Percentiles rank a stretch among this genome's conserved stretches.
These are phyloP conservation scores for Xylariaceae sp. DNA, from an alignment of 2,329 filamentous ascomycete genomes.

Conservation along the genomic window DNA sequence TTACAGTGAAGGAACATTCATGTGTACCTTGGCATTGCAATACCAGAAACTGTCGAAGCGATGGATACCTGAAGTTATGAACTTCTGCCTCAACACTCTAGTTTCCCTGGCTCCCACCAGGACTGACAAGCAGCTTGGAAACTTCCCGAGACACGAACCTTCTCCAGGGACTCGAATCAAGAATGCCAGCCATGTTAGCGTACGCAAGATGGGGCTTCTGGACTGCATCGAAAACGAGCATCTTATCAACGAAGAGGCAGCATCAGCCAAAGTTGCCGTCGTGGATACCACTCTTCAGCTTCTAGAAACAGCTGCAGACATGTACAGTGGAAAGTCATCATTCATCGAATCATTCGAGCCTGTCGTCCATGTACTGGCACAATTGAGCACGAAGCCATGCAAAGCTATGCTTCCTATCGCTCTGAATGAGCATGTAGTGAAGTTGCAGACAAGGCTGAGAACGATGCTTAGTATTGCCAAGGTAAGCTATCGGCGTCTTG, in stretches of 20 bases:
- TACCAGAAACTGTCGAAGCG: constrained; percentile 80
- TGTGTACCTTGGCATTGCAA: constrained; percentile 70
- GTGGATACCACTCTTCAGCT: constrained; percentile 57
- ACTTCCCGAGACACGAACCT: constrained; percentile 56
- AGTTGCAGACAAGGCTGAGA: constrained; percentile 38
- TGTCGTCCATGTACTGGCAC: constrained; percentile 47
- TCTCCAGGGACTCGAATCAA: constrained; percentile 42
- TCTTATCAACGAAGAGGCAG: constrained; percentile 24
- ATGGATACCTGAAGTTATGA: constrained; percentile 82
- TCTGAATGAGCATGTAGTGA: constrained; percentile 33
- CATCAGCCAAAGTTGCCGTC: constrained; percentile 43
- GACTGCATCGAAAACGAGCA: constrained; percentile 41
- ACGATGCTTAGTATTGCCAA: constrained; percentile 53
- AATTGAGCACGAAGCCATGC: constrained; percentile 49
- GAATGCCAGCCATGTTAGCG: constrained; percentile 29
- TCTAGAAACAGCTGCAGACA: constrained; percentile 58
- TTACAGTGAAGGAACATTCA: constrained; percentile 65
- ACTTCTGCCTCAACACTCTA: constrained; percentile 71
- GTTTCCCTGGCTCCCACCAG: constrained; percentile 55
- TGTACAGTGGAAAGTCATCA: constrained; percentile 66
- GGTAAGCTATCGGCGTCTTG: background rate
- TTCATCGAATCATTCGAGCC: constrained; percentile 76
- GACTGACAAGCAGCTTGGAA: constrained; percentile 35
- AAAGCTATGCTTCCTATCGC: constrained; percentile 40
- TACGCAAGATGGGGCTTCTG: constrained; percentile 50